Evolutionary conservation across 2,329 filamentous ascomycete species (phyloP).

Genomic region (Cryphonectria radicalis): DNA sequence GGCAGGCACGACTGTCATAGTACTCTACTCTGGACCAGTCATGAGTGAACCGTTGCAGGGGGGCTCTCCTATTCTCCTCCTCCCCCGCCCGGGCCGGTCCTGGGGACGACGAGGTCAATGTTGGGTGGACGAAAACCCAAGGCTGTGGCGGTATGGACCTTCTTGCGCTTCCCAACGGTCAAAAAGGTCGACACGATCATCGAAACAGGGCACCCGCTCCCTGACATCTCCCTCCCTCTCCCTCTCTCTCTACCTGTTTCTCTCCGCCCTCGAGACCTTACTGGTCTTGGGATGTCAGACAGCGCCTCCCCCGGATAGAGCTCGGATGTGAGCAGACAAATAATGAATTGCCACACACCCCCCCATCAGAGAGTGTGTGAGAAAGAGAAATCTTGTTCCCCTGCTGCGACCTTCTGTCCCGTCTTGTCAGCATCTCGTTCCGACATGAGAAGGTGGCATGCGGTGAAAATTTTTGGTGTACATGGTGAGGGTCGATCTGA

Average conservation of each 20-base stretch:
- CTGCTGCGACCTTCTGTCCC: conserved; percentile 14
- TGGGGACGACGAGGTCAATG: conserved; percentile 18
- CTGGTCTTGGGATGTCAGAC: conserved; percentile 8
- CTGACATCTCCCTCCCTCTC: not conserved
- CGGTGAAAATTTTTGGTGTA: conserved; percentile 18
- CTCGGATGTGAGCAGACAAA: conserved; percentile 18
- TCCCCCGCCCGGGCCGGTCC: too few relatives aligned
- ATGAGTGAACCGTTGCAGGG: not conserved
- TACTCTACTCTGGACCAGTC: too few relatives aligned
- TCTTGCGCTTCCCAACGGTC: not conserved
- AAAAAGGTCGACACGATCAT: conserved; percentile 15
- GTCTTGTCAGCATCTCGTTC: conserved; percentile 18
- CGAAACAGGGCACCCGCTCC: conserved; percentile 15
- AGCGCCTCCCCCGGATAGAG: conserved; percentile 15
- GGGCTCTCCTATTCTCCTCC: not conserved
- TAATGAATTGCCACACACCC: conserved; percentile 9
- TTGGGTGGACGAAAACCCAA: conserved; percentile 17
- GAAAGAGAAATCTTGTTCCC: conserved; percentile 5
- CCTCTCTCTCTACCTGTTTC: too few relatives aligned
- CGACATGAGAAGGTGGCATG: conserved; percentile 21
- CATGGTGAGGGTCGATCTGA: conserved; percentile 24
- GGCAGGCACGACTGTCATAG: too few relatives aligned
- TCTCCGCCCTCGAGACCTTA: conserved; percentile 8
- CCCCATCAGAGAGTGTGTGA: not conserved
- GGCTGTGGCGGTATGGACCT: conserved; percentile 14